Conservation (phyloP, 202 grass and related monocot genomes). For the Saccharum hybrid region DNA sequence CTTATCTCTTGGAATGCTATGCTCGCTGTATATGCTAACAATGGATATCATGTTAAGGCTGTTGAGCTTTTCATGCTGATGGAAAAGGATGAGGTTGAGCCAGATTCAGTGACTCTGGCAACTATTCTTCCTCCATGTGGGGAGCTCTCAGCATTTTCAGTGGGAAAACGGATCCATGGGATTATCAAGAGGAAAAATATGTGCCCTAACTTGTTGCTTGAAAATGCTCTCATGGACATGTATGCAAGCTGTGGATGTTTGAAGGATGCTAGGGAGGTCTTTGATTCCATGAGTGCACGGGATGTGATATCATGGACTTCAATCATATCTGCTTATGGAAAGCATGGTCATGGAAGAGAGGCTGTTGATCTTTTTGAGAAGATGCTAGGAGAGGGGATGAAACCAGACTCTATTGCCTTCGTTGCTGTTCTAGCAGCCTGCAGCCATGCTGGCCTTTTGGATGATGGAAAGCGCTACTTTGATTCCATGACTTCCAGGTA, state of each 20-base stretch:
- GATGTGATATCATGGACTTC: conserved; percentile 83
- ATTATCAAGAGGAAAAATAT: conserved; percentile 60
- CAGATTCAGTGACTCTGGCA: conserved; percentile 60
- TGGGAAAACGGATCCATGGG: conserved; percentile 67
- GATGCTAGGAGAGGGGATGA: conserved; percentile 57
- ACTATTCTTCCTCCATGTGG: conserved; percentile 77
- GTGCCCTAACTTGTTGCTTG: conserved; percentile 70
- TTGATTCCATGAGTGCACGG: conserved; percentile 58
- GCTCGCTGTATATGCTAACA: conserved; percentile 75
- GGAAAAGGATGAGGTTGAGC: conserved; percentile 68
- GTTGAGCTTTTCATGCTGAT: conserved; percentile 66
- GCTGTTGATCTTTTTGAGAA: conserved; percentile 71
- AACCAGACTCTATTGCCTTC: conserved; percentile 73
- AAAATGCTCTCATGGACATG: conserved; percentile 84
- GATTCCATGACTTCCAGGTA: conserved; percentile 66
- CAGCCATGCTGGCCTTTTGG: conserved; percentile 75
- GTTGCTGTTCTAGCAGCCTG: conserved; percentile 79
- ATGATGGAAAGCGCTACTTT: conserved; percentile 65
- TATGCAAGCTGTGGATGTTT: conserved; percentile 77
- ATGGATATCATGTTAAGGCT: conserved; percentile 59
- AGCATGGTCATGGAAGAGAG: conserved; percentile 66
- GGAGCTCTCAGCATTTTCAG: conserved; percentile 58
- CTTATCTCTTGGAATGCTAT: conserved; percentile 86
- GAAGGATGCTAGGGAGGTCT: conserved; percentile 66
- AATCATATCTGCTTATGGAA: conserved; percentile 76